These are phyloP conservation scores for Rhodosporidiobolus sp. DNA, from an alignment of 768 basidiomycete species.

Conservation along the genomic window DNA sequence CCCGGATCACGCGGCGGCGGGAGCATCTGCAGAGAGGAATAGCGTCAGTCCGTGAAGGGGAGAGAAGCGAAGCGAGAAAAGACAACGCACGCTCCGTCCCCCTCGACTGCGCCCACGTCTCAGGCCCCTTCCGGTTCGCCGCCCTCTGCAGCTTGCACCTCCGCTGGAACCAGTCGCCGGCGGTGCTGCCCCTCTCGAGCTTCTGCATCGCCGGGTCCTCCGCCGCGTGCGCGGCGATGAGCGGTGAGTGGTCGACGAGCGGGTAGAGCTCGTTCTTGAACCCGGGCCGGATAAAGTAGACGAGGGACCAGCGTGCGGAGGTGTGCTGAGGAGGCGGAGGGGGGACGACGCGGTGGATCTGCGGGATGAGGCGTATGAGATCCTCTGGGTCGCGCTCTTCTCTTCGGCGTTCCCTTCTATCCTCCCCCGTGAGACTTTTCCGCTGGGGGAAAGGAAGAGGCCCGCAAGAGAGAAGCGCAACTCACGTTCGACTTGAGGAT, in stretches of 20 bases:
- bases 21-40: too few species aligned
- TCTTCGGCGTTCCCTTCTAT: too few species aligned
- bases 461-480: too few species aligned
- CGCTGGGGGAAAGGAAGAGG: too few species aligned
- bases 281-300: conserved; percentile 35
- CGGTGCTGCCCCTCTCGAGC: conserved; percentile 12
- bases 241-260: background rate
- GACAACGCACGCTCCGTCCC: conserved; percentile 33
- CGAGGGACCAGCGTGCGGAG: conserved; percentile 27
- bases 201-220: conserved; percentile 17
- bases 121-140: conserved; percentile 35
- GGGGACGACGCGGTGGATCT: conserved; percentile 40
- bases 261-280: conserved; percentile 22
- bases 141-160: conserved; percentile 11
- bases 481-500: conserved; percentile 31
- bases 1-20: too few species aligned
- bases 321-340: conserved; percentile 24
- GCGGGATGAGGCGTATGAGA: background rate
- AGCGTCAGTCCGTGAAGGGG: too few species aligned
- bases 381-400: too few species aligned
- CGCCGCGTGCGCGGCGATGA: conserved; percentile 15
- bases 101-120: conserved; percentile 24
- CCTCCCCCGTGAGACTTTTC: background rate
- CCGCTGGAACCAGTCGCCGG: conserved; percentile 28
- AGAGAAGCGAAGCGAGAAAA: background rate